Evolutionary conservation across 192 early-diverging fungal species (phyloP), one percentile per base, ranked within the genome.

Genomic region (Cetraspora pellucida): DNA sequence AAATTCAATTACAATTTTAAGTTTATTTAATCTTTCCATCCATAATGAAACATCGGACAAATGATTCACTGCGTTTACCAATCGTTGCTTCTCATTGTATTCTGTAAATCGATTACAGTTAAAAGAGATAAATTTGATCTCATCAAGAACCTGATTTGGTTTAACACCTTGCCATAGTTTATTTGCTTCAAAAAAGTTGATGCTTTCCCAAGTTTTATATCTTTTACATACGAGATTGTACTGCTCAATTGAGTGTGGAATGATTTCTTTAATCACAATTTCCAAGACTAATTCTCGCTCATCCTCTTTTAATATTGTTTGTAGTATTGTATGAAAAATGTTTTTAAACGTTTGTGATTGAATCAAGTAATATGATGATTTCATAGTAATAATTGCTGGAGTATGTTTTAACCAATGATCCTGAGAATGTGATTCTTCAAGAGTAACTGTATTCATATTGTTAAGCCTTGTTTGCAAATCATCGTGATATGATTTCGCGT

Each of bases 81-180:
- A 11, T 5, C 19, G 1, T 45, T 28, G 21, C 9, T 11, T 55
- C 27, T 27, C 47, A 23, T 17, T 45, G 23, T 8, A 5, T 9
- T 21, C 21, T 28, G 3, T 47, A 30, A 28, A 10, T 63, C 19
- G 6, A 43, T 65, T 30, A 37, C 8, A 65, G 10, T 21, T n/a
- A 65, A n/a, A n/a, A n/a, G 30, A 0, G 10, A 72, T 27, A 21
- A 72, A 72, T 21, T 55, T 1, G 0, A 72, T 3, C 63, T 75
- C 74, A 2, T 31, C 60, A 27, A 50, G 19, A 17, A 63, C 31
- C 27, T 75, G 17, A n/a, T 10, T 58, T 11, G 19, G 23, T 49
- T 75, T 47, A 25, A 43, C 49, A 45, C 60, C 63, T 30, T 63
- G 46, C 74, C 74, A 75, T 4, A 75, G 17, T 6, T 27, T 1